Conservation (phyloP, 2,329 filamentous ascomycete genomes). For the Cadophora gregata region DNA sequence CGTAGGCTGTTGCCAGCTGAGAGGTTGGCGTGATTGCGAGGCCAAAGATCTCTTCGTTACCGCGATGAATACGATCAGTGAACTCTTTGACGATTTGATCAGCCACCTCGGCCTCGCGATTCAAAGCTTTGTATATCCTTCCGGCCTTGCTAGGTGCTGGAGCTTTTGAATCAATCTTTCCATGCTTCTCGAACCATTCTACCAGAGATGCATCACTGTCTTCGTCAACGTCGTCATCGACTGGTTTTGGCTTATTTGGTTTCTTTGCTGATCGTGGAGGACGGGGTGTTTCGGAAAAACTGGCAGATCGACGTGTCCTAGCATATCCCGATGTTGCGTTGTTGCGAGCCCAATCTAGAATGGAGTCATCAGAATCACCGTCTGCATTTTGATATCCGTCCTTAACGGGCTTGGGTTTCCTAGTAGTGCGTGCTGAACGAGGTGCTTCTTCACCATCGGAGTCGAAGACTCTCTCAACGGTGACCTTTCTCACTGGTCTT, state of each 20-base stretch:
- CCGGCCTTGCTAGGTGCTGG: not conserved
- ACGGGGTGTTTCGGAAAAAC: not conserved
- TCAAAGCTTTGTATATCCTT: slow-evolving; percentile 21
- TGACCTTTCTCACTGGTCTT: slow-evolving; percentile 5
- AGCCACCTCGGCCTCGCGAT: slow-evolving; percentile 24
- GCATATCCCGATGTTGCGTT: slow-evolving; percentile 18
- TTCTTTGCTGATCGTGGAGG: slow-evolving; percentile 2
- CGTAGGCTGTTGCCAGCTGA: slow-evolving; percentile 4
- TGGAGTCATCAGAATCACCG: slow-evolving; percentile 33
- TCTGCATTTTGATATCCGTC: slow-evolving; percentile 16
- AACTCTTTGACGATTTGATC: slow-evolving; percentile 19
- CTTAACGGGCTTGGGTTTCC: not conserved
- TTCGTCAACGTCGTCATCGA: not conserved
- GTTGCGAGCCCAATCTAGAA: slow-evolving; percentile 34
- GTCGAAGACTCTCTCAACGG: not conserved
- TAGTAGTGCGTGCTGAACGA: not conserved
- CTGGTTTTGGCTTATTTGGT: slow-evolving; percentile 6
- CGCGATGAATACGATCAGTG: not conserved
- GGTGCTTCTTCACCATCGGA: slow-evolving; percentile 4
- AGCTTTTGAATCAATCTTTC: not conserved
- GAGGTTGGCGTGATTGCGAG: not conserved
- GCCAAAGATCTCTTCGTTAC: slow-evolving; percentile 5
- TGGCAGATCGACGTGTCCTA: not conserved
- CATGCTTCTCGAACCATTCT: slow-evolving; percentile 20
- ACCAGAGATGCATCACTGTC: slow-evolving; percentile 29